Conservation (phyloP, 805 yeast genomes). For the Metschnikowia koreensis region DNA sequence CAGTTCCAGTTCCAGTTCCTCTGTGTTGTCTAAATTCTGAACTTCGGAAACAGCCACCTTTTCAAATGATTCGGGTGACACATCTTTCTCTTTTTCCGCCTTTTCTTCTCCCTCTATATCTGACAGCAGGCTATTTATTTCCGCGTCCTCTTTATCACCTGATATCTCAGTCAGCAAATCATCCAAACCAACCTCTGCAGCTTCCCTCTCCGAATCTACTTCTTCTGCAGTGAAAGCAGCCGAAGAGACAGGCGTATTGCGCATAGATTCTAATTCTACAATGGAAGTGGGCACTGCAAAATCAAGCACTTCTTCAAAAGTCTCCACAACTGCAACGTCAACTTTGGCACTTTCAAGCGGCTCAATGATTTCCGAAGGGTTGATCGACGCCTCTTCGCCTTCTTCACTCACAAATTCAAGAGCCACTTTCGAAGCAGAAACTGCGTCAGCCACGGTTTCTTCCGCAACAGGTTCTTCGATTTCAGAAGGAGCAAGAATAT, state of each 20-base stretch:
- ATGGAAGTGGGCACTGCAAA: slow-evolving; percentile 12
- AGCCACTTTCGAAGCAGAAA: background rate
- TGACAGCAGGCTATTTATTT: no score
- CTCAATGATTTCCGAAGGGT: slow-evolving; percentile 13
- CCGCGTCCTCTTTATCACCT: no score
- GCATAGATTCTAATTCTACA: slow-evolving; percentile 13
- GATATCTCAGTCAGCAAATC: background rate
- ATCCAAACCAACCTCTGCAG: background rate
- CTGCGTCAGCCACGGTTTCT: background rate
- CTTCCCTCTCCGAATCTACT: background rate
- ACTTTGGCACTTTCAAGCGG: slow-evolving; percentile 8
- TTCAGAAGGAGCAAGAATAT: slow-evolving; percentile 10
- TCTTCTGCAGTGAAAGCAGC: background rate
- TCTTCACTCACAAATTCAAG: slow-evolving; percentile 4
- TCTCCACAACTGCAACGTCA: slow-evolving; percentile 3
- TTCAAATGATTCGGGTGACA: no score
- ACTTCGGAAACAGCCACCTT: no score
- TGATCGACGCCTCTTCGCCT: background rate
- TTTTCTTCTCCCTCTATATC: no score
- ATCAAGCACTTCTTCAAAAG: slow-evolving; percentile 9
- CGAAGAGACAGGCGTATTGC: slow-evolving; percentile 5
- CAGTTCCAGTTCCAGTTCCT: no score
- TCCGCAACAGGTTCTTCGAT: slow-evolving; percentile 9
- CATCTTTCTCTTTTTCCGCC: no score
- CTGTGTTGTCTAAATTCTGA: no score